Evolutionary conservation across 768 basidiomycete species (phyloP).

Genomic region (Suillus decipiens): DNA sequence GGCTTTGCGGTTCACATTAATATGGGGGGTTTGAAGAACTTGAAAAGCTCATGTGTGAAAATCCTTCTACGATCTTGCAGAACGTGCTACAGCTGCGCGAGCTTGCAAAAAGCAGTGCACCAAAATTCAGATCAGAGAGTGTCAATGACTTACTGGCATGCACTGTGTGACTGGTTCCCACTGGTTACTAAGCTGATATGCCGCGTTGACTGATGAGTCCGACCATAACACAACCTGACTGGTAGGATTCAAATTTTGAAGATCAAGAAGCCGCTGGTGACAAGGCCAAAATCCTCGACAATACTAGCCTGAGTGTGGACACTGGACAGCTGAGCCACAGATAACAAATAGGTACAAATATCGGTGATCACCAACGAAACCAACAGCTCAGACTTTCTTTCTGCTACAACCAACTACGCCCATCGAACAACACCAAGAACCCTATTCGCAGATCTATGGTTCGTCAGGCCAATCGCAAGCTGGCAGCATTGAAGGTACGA

Average conservation of each 20-base stretch:
- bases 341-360: slow-evolving; percentile 12
- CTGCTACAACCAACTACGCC: slow-evolving; percentile 3
- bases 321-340: background rate
- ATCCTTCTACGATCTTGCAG: background rate
- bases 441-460: slow-evolving; percentile 15
- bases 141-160: background rate
- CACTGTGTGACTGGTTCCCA: background rate
- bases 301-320: no score
- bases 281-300: background rate
- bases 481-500: slow-evolving; percentile 31
- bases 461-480: slow-evolving; percentile 23
- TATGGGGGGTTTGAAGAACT: background rate
- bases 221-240: background rate
- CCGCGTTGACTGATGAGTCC: background rate
- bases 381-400: background rate
- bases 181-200: background rate
- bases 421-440: slow-evolving; percentile 12
- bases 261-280: background rate
- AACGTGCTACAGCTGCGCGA: background rate
- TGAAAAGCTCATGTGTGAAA: background rate
- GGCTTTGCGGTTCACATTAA: background rate
- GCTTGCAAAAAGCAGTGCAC: background rate
- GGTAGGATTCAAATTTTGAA: background rate
- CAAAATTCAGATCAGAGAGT: background rate
- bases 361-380: background rate